Percentiles rank a stretch among this genome's conserved stretches.
Evolutionary conservation across 2,329 filamentous ascomycete genomes (phyloP).

Genomic region (Chaetomiaceae sp.): DNA sequence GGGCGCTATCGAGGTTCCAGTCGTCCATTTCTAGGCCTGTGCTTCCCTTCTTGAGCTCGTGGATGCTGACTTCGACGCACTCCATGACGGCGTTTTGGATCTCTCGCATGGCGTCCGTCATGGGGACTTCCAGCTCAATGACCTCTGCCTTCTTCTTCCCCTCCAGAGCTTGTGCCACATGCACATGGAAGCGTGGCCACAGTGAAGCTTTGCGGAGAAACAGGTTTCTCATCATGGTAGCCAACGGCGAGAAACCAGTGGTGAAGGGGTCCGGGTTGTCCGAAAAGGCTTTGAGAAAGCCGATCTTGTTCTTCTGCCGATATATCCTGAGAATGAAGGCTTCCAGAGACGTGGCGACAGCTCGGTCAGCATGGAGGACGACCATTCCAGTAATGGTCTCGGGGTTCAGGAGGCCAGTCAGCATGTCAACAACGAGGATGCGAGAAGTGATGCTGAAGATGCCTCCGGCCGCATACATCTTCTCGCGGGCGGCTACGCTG

Average conservation of each 20-base stretch:
- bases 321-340: constrained; percentile 94
- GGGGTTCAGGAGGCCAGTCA: constrained; percentile 77
- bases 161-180: constrained; percentile 83
- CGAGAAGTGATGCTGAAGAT: constrained; percentile 95
- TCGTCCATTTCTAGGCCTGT: constrained; percentile 90
- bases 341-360: constrained; percentile 81
- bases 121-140: constrained; percentile 91
- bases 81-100: constrained; percentile 95
- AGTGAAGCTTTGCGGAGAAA: constrained; percentile 84
- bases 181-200: constrained; percentile 90
- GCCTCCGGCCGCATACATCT: constrained; percentile 83
- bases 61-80: constrained; percentile 91
- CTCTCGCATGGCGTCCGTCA: constrained; percentile 89
- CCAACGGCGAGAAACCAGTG: constrained; percentile 78
- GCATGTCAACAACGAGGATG: constrained; percentile 87
- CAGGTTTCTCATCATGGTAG: constrained; percentile 86
- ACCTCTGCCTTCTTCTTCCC: constrained; percentile 92
- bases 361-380: constrained; percentile 81
- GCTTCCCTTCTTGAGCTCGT: constrained; percentile 88
- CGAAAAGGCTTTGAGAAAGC: constrained; percentile 94
- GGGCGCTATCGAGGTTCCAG: constrained; percentile 89
- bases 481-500: constrained; percentile 80
- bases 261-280: constrained; percentile 90
- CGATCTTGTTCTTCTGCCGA: constrained; percentile 86
- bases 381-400: constrained; percentile 83